Evolutionary conservation across 257 asterid genomes (phyloP).

Genomic region (Cruciata laevipes): DNA sequence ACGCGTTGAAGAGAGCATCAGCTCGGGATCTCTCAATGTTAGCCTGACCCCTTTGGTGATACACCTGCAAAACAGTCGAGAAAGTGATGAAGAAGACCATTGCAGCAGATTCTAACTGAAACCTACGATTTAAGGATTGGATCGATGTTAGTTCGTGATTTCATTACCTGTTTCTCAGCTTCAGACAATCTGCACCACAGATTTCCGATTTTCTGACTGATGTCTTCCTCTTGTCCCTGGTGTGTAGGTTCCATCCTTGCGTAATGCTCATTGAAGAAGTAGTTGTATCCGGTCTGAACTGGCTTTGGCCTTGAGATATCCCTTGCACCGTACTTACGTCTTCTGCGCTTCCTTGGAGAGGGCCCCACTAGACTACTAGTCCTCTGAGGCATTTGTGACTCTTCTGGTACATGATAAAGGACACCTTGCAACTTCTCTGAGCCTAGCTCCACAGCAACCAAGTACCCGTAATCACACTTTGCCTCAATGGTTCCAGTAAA

Average conservation of each 20-base stretch:
- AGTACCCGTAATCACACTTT: constrained; percentile 80
- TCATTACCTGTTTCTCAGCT: constrained; percentile 67
- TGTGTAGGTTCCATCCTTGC: constrained; percentile 59
- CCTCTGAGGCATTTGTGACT: constrained; percentile 29
- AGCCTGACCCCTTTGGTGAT: constrained; percentile 73
- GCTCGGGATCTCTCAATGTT: constrained; percentile 84
- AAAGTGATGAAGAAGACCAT: neutral
- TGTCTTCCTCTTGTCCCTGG: constrained; percentile 83
- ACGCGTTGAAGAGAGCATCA: constrained; percentile 67
- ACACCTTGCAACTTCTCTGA: constrained; percentile 69
- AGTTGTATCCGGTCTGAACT: constrained; percentile 79
- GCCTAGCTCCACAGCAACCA: constrained; percentile 62
- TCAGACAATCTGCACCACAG: constrained; percentile 75
- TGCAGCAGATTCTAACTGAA: neutral
- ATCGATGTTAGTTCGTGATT: neutral
- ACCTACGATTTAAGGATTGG: neutral
- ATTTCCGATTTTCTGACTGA: constrained; percentile 71
- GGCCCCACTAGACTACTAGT: constrained; percentile 27
- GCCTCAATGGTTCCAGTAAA: constrained; percentile 81
- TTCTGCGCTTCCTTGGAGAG: constrained; percentile 35
- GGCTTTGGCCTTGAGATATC: constrained; percentile 77
- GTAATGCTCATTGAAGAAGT: constrained; percentile 88
- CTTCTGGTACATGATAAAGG: constrained; percentile 57
- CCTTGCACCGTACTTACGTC: constrained; percentile 38
- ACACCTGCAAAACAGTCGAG: constrained; percentile 48